Evolutionary conservation across 1,284 basidiomycete genomes (phyloP).

Genomic region (Fomes fomentarius): DNA sequence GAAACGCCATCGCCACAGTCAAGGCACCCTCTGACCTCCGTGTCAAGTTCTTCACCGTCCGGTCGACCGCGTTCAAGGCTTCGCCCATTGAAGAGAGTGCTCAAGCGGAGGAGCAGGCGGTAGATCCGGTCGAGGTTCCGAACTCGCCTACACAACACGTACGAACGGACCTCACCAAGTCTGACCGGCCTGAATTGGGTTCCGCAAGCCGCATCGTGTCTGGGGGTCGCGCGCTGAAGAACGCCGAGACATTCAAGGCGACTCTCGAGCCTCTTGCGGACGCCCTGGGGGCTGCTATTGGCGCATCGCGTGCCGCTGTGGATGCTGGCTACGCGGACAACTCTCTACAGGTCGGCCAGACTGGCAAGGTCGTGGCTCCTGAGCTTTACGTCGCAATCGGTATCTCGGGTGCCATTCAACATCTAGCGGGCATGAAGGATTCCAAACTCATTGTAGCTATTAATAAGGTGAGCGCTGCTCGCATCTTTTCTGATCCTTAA

Average conservation of each 20-base stretch:
- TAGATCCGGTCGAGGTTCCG: conserved; percentile 70
- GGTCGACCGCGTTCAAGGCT: conserved; percentile 91
- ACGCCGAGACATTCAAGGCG: conserved; percentile 88
- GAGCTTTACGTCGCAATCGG: conserved; percentile 96
- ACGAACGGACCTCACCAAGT: conserved; percentile 86
- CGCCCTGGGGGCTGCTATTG: conserved; percentile 92
- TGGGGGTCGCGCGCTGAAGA: conserved; percentile 95
- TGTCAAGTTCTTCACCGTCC: conserved; percentile 95
- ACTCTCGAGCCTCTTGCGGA: conserved; percentile 95
- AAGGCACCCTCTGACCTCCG: conserved; percentile 74
- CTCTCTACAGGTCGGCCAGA: conserved; percentile 98
- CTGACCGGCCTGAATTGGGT: conserved; percentile 92
- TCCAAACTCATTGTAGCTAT: conserved; percentile 98
- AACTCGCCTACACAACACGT: conserved; percentile 76
- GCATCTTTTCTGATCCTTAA: conserved; percentile 16
- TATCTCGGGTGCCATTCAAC: conserved; percentile 98
- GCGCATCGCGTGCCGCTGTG: conserved; percentile 96
- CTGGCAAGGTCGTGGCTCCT: conserved; percentile 95
- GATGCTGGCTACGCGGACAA: conserved; percentile 99
- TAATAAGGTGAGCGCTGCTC: conserved; percentile 84
- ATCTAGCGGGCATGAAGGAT: conserved; percentile 99
- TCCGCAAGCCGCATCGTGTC: conserved; percentile 91
- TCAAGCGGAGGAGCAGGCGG: conserved; percentile 61
- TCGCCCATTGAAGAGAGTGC: conserved; percentile 56
- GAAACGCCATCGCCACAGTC: conserved; percentile 96